Evolutionary conservation across 1,284 basidiomycete species (phyloP).

Genomic region (Trichosporon asahii): DNA sequence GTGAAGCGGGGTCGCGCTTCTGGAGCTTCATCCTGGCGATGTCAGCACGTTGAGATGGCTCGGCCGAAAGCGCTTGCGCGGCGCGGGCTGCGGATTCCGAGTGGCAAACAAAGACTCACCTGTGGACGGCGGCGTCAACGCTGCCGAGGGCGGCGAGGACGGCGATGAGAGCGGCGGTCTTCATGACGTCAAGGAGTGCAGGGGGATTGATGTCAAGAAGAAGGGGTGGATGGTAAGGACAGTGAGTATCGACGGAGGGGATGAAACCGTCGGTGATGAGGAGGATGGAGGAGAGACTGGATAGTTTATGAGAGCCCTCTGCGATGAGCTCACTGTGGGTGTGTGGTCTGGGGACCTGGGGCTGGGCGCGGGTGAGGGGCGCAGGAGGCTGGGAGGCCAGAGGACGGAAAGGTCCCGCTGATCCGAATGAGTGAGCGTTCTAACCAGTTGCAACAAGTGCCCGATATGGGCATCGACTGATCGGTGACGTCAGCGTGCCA

Average conservation of each 20-base stretch:
- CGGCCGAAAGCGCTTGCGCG: slow-evolving; percentile 41
- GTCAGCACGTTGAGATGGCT: neutral
- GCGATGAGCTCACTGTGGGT: neutral
- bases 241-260: neutral
- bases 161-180: slow-evolving; percentile 62
- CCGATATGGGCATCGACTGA: neutral
- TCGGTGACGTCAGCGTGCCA: slow-evolving; percentile 2
- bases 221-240: slow-evolving; percentile 19
- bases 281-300: neutral
- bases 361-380: neutral
- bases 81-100: slow-evolving; percentile 13
- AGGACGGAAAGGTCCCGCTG: neutral
- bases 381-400: neutral
- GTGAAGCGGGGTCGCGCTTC: slow-evolving; percentile 61
- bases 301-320: neutral
- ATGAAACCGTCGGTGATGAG: slow-evolving; percentile 9
- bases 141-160: slow-evolving; percentile 61
- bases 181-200: slow-evolving; percentile 57
- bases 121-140: slow-evolving; percentile 45
- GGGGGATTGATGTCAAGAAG: slow-evolving; percentile 3
- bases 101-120: slow-evolving; percentile 34
- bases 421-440: neutral
- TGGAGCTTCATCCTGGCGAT: slow-evolving; percentile 70
- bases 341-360: neutral
- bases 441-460: neutral